Conservation (phyloP, 2,329 filamentous ascomycete genomes). For the Xylaria sp. region DNA sequence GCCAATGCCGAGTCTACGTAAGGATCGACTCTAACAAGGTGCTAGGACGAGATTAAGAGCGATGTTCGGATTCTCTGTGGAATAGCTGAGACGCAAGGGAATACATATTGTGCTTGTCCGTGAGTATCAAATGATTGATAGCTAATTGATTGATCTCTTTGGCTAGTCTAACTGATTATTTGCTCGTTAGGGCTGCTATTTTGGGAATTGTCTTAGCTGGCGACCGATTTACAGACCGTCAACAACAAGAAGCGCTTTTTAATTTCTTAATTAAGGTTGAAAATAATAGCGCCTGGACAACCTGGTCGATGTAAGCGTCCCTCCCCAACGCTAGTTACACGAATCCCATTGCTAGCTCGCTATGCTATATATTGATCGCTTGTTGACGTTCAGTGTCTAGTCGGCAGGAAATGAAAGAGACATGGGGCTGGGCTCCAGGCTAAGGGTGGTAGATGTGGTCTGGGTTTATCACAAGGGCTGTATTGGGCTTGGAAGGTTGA, state of each 20-base stretch:
- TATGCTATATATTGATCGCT: neutral
- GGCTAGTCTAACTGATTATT: neutral
- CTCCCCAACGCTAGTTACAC: neutral
- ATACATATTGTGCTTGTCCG: neutral
- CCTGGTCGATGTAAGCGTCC: conserved; percentile 1
- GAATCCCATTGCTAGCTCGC: neutral
- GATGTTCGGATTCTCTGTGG: neutral
- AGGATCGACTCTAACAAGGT: neutral
- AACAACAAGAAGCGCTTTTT: neutral
- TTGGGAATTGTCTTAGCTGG: neutral
- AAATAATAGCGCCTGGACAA: neutral
- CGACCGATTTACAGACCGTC: neutral
- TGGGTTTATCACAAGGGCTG: too few species aligned
- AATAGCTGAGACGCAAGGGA: conserved; percentile 1
- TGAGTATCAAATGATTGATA: neutral
- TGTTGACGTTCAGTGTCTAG: neutral
- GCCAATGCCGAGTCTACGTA: neutral
- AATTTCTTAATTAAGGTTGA: neutral
- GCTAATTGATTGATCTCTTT: too few species aligned
- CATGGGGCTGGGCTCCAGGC: conserved; percentile 1
- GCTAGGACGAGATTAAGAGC: neutral
- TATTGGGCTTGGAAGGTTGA: too few species aligned
- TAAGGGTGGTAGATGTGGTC: neutral
- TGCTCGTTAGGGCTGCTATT: neutral
- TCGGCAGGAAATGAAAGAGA: conserved; percentile 1